phyloP scores from a whole-genome alignment of 805 yeast species.

The Metschnikowia anglica region DNA sequence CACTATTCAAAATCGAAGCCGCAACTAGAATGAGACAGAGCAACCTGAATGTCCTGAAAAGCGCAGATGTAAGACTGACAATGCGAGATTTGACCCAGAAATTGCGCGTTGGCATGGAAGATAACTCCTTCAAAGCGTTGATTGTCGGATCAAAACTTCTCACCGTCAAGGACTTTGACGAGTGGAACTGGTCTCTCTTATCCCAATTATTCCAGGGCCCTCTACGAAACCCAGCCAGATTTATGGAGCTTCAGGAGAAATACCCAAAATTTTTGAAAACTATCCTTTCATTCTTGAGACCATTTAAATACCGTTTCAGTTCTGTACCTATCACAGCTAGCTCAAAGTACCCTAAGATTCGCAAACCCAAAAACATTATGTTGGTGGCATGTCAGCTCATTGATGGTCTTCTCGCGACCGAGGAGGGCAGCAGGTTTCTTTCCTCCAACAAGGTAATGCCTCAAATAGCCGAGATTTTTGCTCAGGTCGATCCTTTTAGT shows the following conservation, averaged over 20 bases:
- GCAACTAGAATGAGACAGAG: slow-evolving; percentile 14
- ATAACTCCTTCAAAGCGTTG: slow-evolving; percentile 61
- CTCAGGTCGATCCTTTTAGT: slow-evolving; percentile 77
- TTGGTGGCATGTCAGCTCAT: slow-evolving; percentile 75
- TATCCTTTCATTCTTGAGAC: slow-evolving; percentile 81
- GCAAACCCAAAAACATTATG: slow-evolving; percentile 55
- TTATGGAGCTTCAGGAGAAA: slow-evolving; percentile 70
- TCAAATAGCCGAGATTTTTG: slow-evolving; percentile 85
- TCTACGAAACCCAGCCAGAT: slow-evolving; percentile 61
- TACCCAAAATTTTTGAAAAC: slow-evolving; percentile 86
- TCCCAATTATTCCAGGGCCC: slow-evolving; percentile 81
- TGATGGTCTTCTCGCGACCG: slow-evolving; percentile 57
- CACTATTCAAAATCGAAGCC: slow-evolving; percentile 17
- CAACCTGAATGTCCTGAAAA: not conserved
- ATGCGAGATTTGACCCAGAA: slow-evolving; percentile 24
- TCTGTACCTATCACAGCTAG: slow-evolving; percentile 23
- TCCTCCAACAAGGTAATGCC: slow-evolving; percentile 75
- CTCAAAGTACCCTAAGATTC: slow-evolving; percentile 26
- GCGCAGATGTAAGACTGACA: slow-evolving; percentile 21
- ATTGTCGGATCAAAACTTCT: slow-evolving; percentile 69
- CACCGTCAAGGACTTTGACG: slow-evolving; percentile 71
- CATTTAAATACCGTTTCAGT: slow-evolving; percentile 80
- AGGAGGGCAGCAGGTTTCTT: slow-evolving; percentile 66
- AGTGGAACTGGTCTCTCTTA: slow-evolving; percentile 86
- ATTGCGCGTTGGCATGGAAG: slow-evolving; percentile 47